phyloP scores from a whole-genome alignment of 257 asterid species.

The Leptodermis oblonga region DNA sequence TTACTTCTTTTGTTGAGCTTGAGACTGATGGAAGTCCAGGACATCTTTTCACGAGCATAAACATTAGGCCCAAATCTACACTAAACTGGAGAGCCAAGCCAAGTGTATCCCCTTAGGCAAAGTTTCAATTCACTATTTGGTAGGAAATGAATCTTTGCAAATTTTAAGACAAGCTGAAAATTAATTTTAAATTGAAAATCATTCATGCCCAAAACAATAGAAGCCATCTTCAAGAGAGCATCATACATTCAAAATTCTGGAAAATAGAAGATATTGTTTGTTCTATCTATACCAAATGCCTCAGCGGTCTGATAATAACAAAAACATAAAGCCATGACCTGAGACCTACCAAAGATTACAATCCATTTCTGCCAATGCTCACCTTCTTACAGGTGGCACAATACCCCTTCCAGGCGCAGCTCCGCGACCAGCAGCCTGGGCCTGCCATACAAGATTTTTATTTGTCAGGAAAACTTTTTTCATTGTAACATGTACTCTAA shows the following conservation, averaged over 20 bases:
- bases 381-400: slow-evolving; percentile 85
- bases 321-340: neutral
- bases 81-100: too few species aligned
- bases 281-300: slow-evolving; percentile 8
- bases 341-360: neutral
- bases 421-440: slow-evolving; percentile 92
- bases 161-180: neutral
- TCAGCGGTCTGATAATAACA: neutral
- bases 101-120: too few species aligned
- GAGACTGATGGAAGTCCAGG: too few species aligned
- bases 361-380: slow-evolving; percentile 18
- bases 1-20: too few species aligned
- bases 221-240: neutral
- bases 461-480: slow-evolving; percentile 15
- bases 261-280: neutral
- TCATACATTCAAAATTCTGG: slow-evolving; percentile 8
- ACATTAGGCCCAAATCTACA: too few species aligned
- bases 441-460: slow-evolving; percentile 43
- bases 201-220: slow-evolving; percentile 1
- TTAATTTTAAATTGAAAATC: neutral
- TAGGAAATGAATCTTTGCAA: neutral
- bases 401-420: slow-evolving; percentile 79
- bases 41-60: too few species aligned
- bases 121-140: neutral
- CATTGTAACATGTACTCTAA: neutral